Evolutionary conservation across 2,329 filamentous ascomycete genomes (phyloP).

Genomic region (Huntiella abstrusa): DNA sequence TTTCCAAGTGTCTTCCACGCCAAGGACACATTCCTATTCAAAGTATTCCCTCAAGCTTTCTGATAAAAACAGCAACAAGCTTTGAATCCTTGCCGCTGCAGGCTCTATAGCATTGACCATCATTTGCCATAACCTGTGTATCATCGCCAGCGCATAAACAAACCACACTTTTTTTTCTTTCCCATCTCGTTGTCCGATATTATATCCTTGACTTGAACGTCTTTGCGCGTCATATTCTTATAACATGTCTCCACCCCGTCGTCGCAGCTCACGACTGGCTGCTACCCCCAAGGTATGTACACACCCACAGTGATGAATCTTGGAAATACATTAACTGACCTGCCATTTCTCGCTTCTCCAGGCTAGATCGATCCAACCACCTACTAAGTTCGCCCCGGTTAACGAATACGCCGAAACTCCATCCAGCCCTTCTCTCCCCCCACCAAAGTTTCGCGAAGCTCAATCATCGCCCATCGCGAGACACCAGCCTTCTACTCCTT

Average conservation of each 20-base stretch:
- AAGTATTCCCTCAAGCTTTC: no score
- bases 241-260: constrained; percentile 24
- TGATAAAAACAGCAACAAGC: no score
- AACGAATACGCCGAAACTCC: constrained; percentile 25
- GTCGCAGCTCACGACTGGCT: constrained; percentile 27
- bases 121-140: no score
- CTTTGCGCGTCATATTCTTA: constrained; percentile 5
- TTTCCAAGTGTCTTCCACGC: no score
- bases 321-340: background rate
- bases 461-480: constrained; percentile 8
- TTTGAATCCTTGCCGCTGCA: no score
- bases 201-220: background rate
- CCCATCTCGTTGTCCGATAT: background rate
- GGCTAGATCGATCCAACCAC: constrained; percentile 16
- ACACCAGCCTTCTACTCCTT: constrained; percentile 34
- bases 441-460: background rate
- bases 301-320: background rate
- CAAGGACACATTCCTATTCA: no score
- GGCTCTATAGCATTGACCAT: no score
- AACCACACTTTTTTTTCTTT: background rate
- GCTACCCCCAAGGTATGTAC: constrained; percentile 20
- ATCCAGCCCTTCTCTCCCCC: constrained; percentile 7
- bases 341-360: constrained; percentile 1
- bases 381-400: constrained; percentile 23
- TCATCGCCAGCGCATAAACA: background rate